These are phyloP conservation scores for Penicillium sp. DNA, from an alignment of 2,329 filamentous ascomycete species.

Conservation along the genomic window DNA sequence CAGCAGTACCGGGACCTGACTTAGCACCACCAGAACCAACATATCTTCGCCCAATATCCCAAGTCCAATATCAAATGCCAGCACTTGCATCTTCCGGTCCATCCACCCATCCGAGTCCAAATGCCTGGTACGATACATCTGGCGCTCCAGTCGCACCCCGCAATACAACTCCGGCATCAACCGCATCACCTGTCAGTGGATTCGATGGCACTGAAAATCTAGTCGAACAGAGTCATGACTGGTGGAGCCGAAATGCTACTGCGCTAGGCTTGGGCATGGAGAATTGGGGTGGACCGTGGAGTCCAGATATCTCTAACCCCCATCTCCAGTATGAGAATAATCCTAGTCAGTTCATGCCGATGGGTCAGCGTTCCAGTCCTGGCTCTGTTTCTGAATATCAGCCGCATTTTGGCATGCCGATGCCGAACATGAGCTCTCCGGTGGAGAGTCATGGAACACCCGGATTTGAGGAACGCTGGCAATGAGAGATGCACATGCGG, in stretches of 20 bases:
- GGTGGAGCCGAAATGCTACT: conserved; percentile 63
- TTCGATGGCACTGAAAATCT: conserved; percentile 62
- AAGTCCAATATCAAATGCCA: conserved; percentile 18
- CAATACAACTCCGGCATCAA: conserved; percentile 22
- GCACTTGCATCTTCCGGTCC: conserved; percentile 6
- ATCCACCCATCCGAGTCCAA: conserved; percentile 21
- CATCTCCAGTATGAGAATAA: conserved; percentile 9
- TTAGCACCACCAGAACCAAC: conserved; percentile 32
- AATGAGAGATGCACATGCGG: conserved; percentile 1
- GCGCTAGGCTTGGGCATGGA: conserved; percentile 61
- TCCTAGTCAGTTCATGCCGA: conserved; percentile 5
- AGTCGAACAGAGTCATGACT: conserved; percentile 62
- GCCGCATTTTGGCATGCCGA: background rate
- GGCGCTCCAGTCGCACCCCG: conserved; percentile 2
- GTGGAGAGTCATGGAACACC: conserved; percentile 1
- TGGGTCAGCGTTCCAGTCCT: conserved; percentile 5
- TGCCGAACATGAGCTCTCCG: conserved; percentile 1
- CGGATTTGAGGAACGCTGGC: conserved; percentile 14
- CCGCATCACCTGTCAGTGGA: conserved; percentile 47
- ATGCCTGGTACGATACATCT: conserved; percentile 32
- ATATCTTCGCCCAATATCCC: conserved; percentile 29
- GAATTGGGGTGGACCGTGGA: conserved; percentile 52
- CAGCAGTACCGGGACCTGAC: conserved; percentile 10
- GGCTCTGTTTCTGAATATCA: conserved; percentile 5
- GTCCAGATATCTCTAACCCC: conserved; percentile 16